Evolutionary conservation across 164 flowering plant species (phyloP).

Genomic region (Akebia trifoliata): DNA sequence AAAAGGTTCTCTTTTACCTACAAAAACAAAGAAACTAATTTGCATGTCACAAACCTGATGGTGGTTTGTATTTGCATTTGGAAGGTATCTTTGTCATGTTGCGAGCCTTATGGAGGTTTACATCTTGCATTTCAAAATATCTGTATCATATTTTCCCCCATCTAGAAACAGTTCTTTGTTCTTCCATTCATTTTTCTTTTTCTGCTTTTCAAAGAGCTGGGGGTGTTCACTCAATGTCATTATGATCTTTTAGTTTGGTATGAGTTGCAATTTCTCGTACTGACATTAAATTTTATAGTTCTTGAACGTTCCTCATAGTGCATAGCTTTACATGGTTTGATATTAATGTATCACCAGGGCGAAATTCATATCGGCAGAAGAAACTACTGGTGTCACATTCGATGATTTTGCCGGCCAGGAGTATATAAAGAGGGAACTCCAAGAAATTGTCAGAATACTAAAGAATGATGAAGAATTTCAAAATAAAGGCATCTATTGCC

Average conservation of each 20-base stretch:
- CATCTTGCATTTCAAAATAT: no score
- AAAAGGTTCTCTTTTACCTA: no score
- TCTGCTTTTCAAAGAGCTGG: background rate
- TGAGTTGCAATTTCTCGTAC: conserved; percentile 1
- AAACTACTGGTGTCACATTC: conserved; percentile 86
- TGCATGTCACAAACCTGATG: no score
- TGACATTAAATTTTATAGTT: background rate
- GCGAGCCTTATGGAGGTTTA: no score
- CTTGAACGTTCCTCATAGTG: no score
- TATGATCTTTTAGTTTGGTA: background rate
- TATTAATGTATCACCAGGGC: conserved; percentile 48
- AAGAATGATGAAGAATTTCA: conserved; percentile 89
- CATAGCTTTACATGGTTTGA: no score
- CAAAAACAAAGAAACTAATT: no score
- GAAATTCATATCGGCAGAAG: conserved; percentile 96
- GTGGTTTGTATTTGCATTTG: no score
- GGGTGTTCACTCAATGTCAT: background rate
- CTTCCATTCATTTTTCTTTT: background rate
- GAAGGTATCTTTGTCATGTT: no score
- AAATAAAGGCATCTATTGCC: conserved; percentile 88
- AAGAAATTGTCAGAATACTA: conserved; percentile 85
- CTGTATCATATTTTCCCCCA: no score
- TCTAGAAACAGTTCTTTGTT: background rate
- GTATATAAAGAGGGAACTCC: conserved; percentile 85
- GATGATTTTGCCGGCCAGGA: conserved; percentile 99